A percentile compares a stretch with the other conserved stretches of the same genome.
Conservation (phyloP, 164 flowering plant genomes). For the Paratinospora sagittata region DNA sequence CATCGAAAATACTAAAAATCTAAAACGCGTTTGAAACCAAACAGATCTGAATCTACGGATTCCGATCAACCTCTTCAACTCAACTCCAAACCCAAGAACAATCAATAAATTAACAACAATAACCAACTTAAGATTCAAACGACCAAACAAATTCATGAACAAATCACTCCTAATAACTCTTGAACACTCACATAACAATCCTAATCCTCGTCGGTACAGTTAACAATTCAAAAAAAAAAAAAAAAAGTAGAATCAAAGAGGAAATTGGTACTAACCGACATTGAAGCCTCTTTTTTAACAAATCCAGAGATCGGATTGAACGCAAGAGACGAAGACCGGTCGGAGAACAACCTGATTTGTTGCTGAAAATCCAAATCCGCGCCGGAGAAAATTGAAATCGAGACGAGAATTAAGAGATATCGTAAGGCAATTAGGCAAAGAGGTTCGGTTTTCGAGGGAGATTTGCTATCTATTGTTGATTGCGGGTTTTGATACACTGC, state of each 20-base stretch:
- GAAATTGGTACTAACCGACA: constrained; percentile 18
- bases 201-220: too few relatives aligned
- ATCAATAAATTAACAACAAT: background rate
- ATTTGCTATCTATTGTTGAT: background rate
- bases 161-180: background rate
- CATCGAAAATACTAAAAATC: background rate
- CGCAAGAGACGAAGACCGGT: background rate
- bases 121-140: background rate
- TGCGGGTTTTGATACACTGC: background rate
- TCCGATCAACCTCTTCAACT: background rate
- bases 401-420: background rate
- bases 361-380: too few relatives aligned
- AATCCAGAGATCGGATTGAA: background rate
- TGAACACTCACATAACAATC: background rate
- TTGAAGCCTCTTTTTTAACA: constrained; percentile 1
- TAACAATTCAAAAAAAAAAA: background rate
- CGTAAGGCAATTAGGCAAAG: background rate
- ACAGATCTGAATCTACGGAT: constrained; percentile 11
- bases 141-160: background rate
- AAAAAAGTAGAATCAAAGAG: background rate
- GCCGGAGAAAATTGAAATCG: background rate
- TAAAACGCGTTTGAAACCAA: constrained; percentile 2
- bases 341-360: background rate
- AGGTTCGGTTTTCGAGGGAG: background rate
- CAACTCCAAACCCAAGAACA: background rate